Conservation (phyloP, 2,329 filamentous ascomycete species). For the Trichoderma harzianum region DNA sequence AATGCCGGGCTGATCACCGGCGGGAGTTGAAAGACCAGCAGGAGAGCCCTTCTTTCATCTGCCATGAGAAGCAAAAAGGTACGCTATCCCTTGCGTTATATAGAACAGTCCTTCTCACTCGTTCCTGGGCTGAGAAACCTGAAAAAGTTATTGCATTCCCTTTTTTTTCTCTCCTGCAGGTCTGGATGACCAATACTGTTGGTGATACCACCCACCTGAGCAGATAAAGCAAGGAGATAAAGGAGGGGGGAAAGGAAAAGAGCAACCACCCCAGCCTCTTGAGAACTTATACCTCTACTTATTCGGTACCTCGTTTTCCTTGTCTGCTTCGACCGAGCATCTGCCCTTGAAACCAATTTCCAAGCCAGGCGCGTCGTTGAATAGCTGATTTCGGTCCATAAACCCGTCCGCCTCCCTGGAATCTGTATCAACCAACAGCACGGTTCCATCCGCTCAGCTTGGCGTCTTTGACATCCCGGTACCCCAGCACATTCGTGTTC, state of each 20-base stretch:
- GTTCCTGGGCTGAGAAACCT: neutral
- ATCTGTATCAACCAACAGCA: neutral
- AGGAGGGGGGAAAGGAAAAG: neutral
- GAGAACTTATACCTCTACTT: neutral
- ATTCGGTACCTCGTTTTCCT: neutral
- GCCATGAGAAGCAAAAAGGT: neutral
- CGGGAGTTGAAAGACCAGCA: neutral
- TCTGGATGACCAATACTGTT: neutral
- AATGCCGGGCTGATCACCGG: neutral
- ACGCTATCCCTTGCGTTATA: neutral
- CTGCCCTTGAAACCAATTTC: neutral
- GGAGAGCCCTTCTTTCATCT: neutral
- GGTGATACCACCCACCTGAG: slow-evolving; percentile 10
- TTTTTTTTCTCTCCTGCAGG: neutral
- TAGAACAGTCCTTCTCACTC: neutral
- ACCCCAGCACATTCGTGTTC: neutral
- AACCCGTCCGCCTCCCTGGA: neutral
- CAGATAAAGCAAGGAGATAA: slow-evolving; percentile 5
- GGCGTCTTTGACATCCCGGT: slow-evolving; percentile 9
- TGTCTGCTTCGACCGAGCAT: neutral
- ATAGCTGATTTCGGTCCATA: neutral
- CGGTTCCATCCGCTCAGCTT: slow-evolving; percentile 6
- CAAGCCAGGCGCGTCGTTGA: neutral
- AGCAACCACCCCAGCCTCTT: neutral
- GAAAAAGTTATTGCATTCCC: neutral